Conservation (phyloP, 371 early-diverging fungal genomes). For the Nematocida minor region DNA sequence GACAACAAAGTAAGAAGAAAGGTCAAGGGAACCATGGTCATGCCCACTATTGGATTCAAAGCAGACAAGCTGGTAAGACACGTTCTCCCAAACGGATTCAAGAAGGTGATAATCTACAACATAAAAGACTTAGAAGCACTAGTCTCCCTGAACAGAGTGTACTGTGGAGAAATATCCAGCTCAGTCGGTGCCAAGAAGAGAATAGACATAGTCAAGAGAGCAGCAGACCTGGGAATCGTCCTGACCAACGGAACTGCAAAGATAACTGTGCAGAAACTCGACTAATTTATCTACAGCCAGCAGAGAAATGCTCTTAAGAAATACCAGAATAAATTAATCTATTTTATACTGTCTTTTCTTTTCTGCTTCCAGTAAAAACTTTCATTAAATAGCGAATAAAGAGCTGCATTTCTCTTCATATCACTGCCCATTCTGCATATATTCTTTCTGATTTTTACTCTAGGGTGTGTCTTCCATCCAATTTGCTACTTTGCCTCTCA, state of each 20-base stretch:
- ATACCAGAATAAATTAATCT: too few species aligned
- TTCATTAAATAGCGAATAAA: too few species aligned
- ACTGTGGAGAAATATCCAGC: constrained; percentile 96
- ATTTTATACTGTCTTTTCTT: too few species aligned
- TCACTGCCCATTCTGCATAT: too few species aligned
- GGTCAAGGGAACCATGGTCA: constrained; percentile 89
- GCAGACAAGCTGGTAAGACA: constrained; percentile 81
- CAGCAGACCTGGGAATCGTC: constrained; percentile 88
- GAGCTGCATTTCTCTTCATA: too few species aligned
- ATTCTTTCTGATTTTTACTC: too few species aligned
- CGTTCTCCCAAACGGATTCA: constrained; percentile 93
- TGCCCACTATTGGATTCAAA: constrained; percentile 89
- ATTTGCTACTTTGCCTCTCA: too few species aligned
- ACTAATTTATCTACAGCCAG: constrained; percentile 8
- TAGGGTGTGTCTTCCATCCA: too few species aligned
- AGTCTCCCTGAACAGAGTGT: constrained; percentile 92
- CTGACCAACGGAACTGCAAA: constrained; percentile 91
- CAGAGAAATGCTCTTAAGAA: too few species aligned
- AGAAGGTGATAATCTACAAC: constrained; percentile 88
- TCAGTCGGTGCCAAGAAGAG: constrained; percentile 91
- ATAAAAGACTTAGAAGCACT: constrained; percentile 86
- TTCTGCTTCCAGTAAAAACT: too few species aligned
- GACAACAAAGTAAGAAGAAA: constrained; percentile 95
- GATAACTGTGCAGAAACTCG: constrained; percentile 73
- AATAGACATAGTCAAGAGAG: constrained; percentile 85